phyloP scores from a whole-genome alignment of 176 grass and related monocot species.

The Oryza meridionalis region DNA sequence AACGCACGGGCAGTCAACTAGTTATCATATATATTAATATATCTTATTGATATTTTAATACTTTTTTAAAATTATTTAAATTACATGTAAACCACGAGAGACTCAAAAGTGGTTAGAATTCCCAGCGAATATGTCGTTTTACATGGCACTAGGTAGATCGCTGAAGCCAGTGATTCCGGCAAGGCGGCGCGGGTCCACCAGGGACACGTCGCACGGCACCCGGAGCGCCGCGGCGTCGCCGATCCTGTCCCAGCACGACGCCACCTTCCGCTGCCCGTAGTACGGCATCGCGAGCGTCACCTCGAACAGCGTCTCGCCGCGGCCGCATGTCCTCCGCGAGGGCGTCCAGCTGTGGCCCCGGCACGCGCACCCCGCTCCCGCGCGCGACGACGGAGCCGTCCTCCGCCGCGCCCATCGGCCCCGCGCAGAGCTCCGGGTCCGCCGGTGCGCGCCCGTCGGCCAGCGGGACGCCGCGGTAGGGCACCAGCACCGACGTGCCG shows the following conservation, averaged over 20 bases:
- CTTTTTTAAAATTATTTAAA: no score
- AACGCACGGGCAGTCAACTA: no score
- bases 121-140: no score
- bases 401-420: background rate
- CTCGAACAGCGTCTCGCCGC: background rate
- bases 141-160: background rate
- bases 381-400: background rate
- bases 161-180: background rate
- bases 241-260: background rate
- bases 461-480: constrained; percentile 15
- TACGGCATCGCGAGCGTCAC: background rate
- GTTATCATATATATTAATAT: no score
- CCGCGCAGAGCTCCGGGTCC: background rate
- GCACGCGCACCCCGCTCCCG: background rate
- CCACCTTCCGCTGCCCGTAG: background rate
- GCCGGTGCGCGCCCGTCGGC: background rate
- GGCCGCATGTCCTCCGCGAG: background rate
- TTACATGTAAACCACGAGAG: no score
- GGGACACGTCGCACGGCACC: background rate
- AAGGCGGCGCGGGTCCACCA: background rate
- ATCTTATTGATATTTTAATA: no score
- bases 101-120: no score
- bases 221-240: background rate
- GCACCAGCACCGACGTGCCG: background rate
- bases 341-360: background rate